phyloP scores from a whole-genome alignment of 108 stramenopile species.

The Fistulifera solaris region DNA sequence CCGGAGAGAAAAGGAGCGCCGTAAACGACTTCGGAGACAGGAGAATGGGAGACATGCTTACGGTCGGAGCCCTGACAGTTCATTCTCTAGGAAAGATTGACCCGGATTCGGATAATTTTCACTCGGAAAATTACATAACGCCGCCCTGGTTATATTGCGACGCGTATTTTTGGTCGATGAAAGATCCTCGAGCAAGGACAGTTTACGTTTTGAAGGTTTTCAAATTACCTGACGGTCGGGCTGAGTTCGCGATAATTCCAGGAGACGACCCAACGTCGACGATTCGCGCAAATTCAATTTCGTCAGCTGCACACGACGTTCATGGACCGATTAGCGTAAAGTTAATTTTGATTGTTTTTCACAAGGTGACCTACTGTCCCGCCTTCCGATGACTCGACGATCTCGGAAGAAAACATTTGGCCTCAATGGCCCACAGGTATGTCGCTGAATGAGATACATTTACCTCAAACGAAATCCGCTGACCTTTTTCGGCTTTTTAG shows the following conservation, averaged over 20 bases:
- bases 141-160: conserved; percentile 47
- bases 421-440: conserved; percentile 51
- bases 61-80: conserved; percentile 42
- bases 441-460: background rate
- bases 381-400: conserved; percentile 33
- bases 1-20: conserved; percentile 20
- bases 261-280: conserved; percentile 31
- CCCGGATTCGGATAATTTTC: conserved; percentile 39
- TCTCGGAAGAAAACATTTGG: conserved; percentile 32
- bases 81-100: conserved; percentile 54
- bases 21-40: conserved; percentile 14
- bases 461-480: too few relatives aligned
- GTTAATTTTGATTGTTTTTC: conserved; percentile 41
- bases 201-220: conserved; percentile 51
- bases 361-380: conserved; percentile 39
- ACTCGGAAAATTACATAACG: conserved; percentile 42
- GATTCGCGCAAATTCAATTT: conserved; percentile 19
- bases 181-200: conserved; percentile 29
- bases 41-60: conserved; percentile 18
- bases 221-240: conserved; percentile 5
- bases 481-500: conserved; percentile 5
- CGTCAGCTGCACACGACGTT: conserved; percentile 27
- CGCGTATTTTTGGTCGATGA: conserved; percentile 63
- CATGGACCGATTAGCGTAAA: conserved; percentile 24
- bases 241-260: conserved; percentile 39